A percentile compares a stretch with the other conserved stretches of the same genome.
phyloP scores from a whole-genome alignment of 192 early-diverging fungal genomes.

The Pecoramyces ruminantium region DNA sequence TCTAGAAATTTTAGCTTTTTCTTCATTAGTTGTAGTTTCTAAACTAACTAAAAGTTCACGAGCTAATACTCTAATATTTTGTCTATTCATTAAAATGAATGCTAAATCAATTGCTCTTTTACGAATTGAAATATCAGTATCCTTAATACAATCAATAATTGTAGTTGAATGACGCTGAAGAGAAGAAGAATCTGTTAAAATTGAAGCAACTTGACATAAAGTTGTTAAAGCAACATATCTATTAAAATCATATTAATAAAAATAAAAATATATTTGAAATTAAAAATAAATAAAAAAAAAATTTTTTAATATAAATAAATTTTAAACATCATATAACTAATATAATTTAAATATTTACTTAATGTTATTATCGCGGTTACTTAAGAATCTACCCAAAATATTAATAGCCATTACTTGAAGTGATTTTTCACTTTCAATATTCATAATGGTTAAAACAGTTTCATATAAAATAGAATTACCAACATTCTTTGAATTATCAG shows the following conservation, averaged over 20 bases:
- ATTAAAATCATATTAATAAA: not conserved
- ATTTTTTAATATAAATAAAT: too few relatives aligned
- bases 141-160: conserved; percentile 84
- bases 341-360: conserved; percentile 33
- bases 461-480: conserved; percentile 97
- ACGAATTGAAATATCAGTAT: conserved; percentile 91
- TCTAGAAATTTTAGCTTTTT: conserved; percentile 73
- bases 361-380: conserved; percentile 93
- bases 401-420: conserved; percentile 92
- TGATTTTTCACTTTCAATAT: conserved; percentile 75
- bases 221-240: conserved; percentile 96
- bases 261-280: conserved; percentile 3
- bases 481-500: conserved; percentile 87
- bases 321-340: too few relatives aligned
- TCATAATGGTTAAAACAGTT: conserved; percentile 91
- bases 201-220: conserved; percentile 52
- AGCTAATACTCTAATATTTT: conserved; percentile 83
- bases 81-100: conserved; percentile 86
- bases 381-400: conserved; percentile 89
- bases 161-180: conserved; percentile 95
- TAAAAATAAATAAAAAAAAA: conserved; percentile 1
- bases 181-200: conserved; percentile 66
- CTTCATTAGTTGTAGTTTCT: conserved; percentile 77
- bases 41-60: conserved; percentile 84
- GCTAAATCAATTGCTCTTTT: conserved; percentile 89